Percentiles rank a stretch among this genome's conserved stretches.
These are phyloP conservation scores for Canariomyces notabilis DNA, from an alignment of 2,329 filamentous ascomycete genomes.

Conservation along the genomic window DNA sequence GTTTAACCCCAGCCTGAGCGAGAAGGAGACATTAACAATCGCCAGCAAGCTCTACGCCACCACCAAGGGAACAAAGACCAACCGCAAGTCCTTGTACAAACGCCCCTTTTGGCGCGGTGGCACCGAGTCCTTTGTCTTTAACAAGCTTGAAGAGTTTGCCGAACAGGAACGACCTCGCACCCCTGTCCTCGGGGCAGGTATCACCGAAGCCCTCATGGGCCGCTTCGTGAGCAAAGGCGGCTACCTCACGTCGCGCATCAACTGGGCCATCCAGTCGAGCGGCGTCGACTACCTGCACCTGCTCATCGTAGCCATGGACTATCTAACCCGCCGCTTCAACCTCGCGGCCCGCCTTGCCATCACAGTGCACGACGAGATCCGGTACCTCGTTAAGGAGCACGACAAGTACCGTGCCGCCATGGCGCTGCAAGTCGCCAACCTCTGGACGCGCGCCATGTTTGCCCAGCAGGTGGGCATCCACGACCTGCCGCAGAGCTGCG, in stretches of 20 bases:
- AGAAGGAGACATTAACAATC: conserved; percentile 69
- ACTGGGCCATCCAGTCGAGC: conserved; percentile 97
- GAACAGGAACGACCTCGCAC: conserved; percentile 89
- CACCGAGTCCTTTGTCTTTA: conserved; percentile 97
- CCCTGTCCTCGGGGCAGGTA: conserved; percentile 87
- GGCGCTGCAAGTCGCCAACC: conserved; percentile 87
- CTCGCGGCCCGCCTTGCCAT: conserved; percentile 81
- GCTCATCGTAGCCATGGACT: conserved; percentile 91
- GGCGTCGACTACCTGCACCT: conserved; percentile 97
- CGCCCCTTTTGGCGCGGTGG: conserved; percentile 89
- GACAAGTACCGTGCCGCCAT: conserved; percentile 88
- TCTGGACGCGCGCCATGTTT: conserved; percentile 98
- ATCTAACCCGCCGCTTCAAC: conserved; percentile 78
- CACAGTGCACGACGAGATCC: conserved; percentile 95
- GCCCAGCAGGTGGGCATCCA: conserved; percentile 93
- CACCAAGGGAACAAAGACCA: conserved; percentile 87
- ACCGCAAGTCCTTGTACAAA: conserved; percentile 64
- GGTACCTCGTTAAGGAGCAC: conserved; percentile 79
- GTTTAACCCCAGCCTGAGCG: conserved; percentile 82
- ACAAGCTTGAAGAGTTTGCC: conserved; percentile 95
- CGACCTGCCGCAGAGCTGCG: conserved; percentile 88
- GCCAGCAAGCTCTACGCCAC: conserved; percentile 78
- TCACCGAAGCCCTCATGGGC: conserved; percentile 90
- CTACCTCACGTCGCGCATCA: conserved; percentile 94
- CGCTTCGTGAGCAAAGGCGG: conserved; percentile 82